Evolutionary conservation across 805 yeast genomes (phyloP).

Genomic region (Nematodospora valgi): DNA sequence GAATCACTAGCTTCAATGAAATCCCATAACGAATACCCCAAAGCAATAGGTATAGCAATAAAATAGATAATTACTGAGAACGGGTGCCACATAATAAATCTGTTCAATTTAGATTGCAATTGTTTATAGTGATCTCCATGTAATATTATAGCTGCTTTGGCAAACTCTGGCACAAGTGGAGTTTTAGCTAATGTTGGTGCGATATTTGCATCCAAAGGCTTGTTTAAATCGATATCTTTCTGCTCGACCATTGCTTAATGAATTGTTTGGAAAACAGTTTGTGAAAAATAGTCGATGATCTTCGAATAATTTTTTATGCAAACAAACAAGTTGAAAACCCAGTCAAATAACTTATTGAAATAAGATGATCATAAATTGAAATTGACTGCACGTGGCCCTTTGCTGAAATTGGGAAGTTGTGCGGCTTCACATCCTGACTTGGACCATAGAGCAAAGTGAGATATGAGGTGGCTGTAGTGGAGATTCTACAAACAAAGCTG

Average conservation of each 20-base stretch:
- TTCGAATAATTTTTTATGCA: too few relatives aligned
- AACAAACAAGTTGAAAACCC: too few relatives aligned
- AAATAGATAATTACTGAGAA: conserved; percentile 26
- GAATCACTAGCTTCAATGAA: conserved; percentile 29
- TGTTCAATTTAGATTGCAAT: conserved; percentile 46
- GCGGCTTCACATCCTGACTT: too few relatives aligned
- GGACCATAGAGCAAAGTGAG: too few relatives aligned
- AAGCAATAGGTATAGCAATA: conserved; percentile 15
- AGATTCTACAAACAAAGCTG: too few relatives aligned
- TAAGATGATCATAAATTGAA: too few relatives aligned
- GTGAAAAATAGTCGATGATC: too few relatives aligned
- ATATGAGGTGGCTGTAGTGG: too few relatives aligned
- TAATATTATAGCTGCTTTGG: conserved; percentile 58
- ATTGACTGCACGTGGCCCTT: too few relatives aligned
- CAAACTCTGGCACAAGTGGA: conserved; percentile 51
- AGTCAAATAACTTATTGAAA: too few relatives aligned
- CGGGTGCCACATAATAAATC: conserved; percentile 45
- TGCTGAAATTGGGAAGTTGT: too few relatives aligned
- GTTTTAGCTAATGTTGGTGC: conserved; percentile 52
- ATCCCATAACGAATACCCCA: conserved; percentile 25
- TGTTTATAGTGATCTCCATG: conserved; percentile 59
- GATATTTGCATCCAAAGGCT: conserved; percentile 51
- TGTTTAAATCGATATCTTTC: conserved; percentile 47
- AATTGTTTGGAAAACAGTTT: too few relatives aligned
- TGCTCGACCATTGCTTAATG: conserved; percentile 26